These are phyloP conservation scores for Ceratocystis variospora DNA, from an alignment of 2,329 filamentous ascomycete species.

Conservation along the genomic window DNA sequence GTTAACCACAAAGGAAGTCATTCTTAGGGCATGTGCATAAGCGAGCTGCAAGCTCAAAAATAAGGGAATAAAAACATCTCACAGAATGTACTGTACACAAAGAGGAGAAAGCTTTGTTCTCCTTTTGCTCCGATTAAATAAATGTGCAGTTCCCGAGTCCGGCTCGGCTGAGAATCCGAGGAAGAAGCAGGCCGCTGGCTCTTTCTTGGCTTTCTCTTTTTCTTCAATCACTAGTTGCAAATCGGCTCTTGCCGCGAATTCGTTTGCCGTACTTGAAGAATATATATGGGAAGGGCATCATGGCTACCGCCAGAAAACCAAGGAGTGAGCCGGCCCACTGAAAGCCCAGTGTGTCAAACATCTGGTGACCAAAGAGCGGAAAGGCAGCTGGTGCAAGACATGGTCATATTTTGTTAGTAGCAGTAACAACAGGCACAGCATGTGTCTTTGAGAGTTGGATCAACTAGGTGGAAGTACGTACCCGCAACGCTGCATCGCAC, in stretches of 20 bases:
- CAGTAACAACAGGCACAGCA: conserved; percentile 13
- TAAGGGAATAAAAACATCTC: not conserved
- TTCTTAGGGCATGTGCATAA: not conserved
- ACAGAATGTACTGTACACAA: not conserved
- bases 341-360: conserved; percentile 57
- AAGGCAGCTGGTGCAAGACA: conserved; percentile 44
- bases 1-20: not conserved
- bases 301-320: conserved; percentile 45
- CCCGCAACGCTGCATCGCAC: conserved; percentile 62
- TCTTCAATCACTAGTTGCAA: conserved; percentile 28
- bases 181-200: not conserved
- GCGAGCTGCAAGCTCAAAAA: conserved; percentile 2
- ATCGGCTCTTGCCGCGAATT: conserved; percentile 42
- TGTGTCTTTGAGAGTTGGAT: not conserved
- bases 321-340: conserved; percentile 54
- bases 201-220: not conserved
- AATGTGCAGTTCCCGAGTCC: not conserved
- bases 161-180: not conserved
- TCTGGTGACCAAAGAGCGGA: conserved; percentile 58
- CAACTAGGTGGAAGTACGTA: conserved; percentile 26
- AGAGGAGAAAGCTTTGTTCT: not conserved
- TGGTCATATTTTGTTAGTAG: conserved; percentile 9
- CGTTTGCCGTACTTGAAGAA: conserved; percentile 48
- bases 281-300: conserved; percentile 51
- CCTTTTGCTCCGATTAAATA: not conserved